Evolutionary conservation across 352 stramenopile genomes (phyloP).

Genomic region (Pythium scleroteichum): DNA sequence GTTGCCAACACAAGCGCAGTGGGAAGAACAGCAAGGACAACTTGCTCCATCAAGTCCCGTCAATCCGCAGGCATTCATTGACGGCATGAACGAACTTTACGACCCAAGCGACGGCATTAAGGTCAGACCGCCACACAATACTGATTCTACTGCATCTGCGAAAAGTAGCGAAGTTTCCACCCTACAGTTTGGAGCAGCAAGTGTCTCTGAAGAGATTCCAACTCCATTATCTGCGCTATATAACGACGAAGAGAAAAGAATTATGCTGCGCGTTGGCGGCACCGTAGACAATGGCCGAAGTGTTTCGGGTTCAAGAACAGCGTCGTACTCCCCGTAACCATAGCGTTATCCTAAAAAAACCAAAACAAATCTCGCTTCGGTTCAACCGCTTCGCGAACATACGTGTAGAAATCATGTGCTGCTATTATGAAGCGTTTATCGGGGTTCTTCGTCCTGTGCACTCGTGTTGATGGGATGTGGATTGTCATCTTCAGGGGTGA

Average conservation of each 20-base stretch:
- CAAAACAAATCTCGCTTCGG: too few species aligned
- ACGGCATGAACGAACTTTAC: conserved; percentile 20
- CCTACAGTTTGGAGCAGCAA: too few species aligned
- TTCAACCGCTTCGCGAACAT: too few species aligned
- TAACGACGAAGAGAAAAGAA: conserved; percentile 65
- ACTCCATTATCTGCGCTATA: conserved; percentile 71
- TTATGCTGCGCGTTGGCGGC: conserved; percentile 54
- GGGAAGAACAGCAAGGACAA: conserved; percentile 43
- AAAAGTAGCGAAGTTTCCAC: neutral
- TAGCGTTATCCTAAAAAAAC: neutral
- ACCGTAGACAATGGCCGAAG: neutral
- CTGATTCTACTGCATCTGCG: neutral
- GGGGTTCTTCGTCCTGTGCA: neutral
- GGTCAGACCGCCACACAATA: conserved; percentile 4
- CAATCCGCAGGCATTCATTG: conserved; percentile 9
- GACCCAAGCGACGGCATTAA: conserved; percentile 17
- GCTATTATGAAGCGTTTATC: too few species aligned
- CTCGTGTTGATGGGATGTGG: neutral
- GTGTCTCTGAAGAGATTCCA: conserved; percentile 33
- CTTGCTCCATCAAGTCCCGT: conserved; percentile 9
- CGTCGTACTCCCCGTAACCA: conserved; percentile 6
- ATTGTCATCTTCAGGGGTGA: neutral
- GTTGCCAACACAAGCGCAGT: conserved; percentile 60
- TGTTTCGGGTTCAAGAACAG: neutral
- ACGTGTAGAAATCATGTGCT: too few species aligned